Conservation (phyloP, 2,329 filamentous ascomycete species). For the Ambrosiella xylebori region DNA sequence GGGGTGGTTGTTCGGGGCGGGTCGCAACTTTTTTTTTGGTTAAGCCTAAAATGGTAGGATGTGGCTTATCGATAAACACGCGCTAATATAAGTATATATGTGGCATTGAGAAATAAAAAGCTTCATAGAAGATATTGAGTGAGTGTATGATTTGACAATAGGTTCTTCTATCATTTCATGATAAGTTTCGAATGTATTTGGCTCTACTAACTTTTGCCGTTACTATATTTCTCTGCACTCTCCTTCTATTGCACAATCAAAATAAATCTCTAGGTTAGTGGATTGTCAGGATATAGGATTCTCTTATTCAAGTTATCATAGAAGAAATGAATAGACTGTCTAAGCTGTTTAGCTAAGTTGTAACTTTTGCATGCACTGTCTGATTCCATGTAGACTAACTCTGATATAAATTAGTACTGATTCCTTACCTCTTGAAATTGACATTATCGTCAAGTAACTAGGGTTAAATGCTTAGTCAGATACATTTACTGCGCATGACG, state of each 20-base stretch:
- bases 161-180: not conserved
- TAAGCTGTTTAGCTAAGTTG: too few relatives aligned
- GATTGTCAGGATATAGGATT: too few relatives aligned
- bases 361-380: too few relatives aligned
- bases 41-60: constrained; percentile 8
- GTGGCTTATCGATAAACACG: constrained; percentile 10
- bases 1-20: not conserved
- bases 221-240: too few relatives aligned
- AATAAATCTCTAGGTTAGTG: too few relatives aligned
- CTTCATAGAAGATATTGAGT: not conserved
- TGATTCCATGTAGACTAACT: too few relatives aligned
- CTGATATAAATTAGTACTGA: not conserved
- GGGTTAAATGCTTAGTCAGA: not conserved
- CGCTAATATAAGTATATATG: too few relatives aligned
- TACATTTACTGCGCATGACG: not conserved
- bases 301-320: too few relatives aligned
- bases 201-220: too few relatives aligned
- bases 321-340: too few relatives aligned
- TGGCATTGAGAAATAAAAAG: not conserved
- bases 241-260: too few relatives aligned
- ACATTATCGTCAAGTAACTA: not conserved
- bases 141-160: not conserved
- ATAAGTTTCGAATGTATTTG: too few relatives aligned
- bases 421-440: not conserved
- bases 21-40: constrained; percentile 11